Percentiles rank a stretch among this genome's conserved stretches.
Conservation (phyloP, 2,329 filamentous ascomycete genomes). For the Didymella pinodella region DNA sequence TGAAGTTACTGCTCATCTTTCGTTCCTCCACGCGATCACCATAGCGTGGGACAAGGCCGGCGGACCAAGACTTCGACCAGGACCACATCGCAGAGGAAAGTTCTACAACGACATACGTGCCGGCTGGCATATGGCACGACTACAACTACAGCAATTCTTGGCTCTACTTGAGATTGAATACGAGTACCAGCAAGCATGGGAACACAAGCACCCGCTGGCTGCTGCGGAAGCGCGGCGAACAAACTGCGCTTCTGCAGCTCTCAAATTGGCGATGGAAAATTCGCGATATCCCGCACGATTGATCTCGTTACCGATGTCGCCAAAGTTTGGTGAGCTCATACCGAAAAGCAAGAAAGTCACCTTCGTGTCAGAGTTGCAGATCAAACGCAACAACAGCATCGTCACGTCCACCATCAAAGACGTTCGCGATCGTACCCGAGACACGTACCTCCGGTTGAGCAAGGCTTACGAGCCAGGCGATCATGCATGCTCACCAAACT, state of each 20-base stretch:
- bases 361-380: neutral
- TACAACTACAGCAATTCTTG: neutral
- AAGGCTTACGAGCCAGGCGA: neutral
- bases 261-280: neutral
- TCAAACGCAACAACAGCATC: neutral
- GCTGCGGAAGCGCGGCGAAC: neutral
- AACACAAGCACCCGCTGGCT: slow-evolving; percentile 1
- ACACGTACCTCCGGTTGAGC: neutral
- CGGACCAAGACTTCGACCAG: slow-evolving; percentile 4
- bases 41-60: slow-evolving; percentile 6
- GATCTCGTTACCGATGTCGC: neutral
- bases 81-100: neutral
- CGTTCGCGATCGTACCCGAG: neutral
- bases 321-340: neutral
- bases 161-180: neutral
- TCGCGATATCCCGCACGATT: slow-evolving; percentile 1
- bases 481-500: neutral
- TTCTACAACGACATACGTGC: neutral
- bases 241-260: slow-evolving; percentile 6
- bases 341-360: neutral
- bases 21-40: slow-evolving; percentile 3
- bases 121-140: slow-evolving; percentile 1
- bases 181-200: slow-evolving; percentile 4
- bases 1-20: slow-evolving; percentile 3
- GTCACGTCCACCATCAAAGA: neutral